phyloP scores from a whole-genome alignment of 805 yeast genomes.

The Wickerhamomyces silvicola region DNA sequence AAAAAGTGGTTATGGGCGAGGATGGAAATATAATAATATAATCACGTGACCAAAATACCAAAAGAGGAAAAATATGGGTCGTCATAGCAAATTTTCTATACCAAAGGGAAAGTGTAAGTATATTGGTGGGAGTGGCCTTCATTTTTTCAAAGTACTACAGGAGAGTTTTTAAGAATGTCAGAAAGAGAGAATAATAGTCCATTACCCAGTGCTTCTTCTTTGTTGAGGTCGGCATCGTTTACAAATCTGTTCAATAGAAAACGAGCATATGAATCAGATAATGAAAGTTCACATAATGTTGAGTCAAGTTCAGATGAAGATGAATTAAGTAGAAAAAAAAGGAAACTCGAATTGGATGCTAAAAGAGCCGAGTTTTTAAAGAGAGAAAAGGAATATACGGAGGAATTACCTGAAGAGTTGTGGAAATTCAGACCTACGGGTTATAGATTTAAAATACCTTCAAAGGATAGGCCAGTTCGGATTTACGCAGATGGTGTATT shows the following conservation, averaged over 20 bases:
- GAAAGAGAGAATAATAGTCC: not conserved
- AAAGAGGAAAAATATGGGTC: too few relatives aligned
- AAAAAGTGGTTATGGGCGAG: too few relatives aligned
- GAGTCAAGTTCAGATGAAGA: conserved; percentile 4
- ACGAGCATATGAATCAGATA: conserved; percentile 12
- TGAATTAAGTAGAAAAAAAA: conserved; percentile 11
- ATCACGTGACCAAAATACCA: too few relatives aligned
- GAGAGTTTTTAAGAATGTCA: too few relatives aligned
- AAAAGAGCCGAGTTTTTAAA: conserved; percentile 25
- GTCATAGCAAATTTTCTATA: too few relatives aligned
- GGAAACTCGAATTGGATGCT: conserved; percentile 20
- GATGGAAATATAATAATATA: too few relatives aligned
- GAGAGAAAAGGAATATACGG: conserved; percentile 57
- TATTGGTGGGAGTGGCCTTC: too few relatives aligned
- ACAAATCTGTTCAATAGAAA: conserved; percentile 15
- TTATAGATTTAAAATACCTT: conserved; percentile 73
- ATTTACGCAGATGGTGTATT: conserved; percentile 99
- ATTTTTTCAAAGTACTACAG: too few relatives aligned
- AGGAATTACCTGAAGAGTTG: conserved; percentile 57
- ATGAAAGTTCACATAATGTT: conserved; percentile 3
- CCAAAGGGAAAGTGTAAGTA: too few relatives aligned
- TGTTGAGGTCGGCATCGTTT: conserved; percentile 14
- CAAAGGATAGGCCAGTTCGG: conserved; percentile 77
- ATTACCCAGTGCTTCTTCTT: conserved; percentile 1
- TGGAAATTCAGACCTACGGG: conserved; percentile 79